Base-by-base conservation (phyloP, 2,329 filamentous ascomycete species). In the Aspergillus neoniger region DNA sequence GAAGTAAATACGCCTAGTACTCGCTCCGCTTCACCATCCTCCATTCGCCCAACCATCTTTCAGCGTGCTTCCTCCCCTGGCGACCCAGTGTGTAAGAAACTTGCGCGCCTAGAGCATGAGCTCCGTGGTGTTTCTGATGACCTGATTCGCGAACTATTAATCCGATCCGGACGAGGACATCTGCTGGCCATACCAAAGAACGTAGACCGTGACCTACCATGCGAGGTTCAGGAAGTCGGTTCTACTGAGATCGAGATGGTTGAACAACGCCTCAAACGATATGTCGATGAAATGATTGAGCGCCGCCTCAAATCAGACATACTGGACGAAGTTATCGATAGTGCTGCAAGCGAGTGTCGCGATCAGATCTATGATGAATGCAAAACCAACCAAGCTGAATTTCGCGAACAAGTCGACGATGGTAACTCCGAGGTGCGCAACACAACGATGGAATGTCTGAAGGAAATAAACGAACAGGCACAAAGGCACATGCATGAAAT, bases 1-100 rank as follows among this genome's bases (percentile, higher is more conserved):
- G 64, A 68, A 67, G 58, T 59, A 9, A 63, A 65, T 58, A 67
- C 63, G 30, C 60, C 61, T 21, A 67, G 61, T 61, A 63, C 57
- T 60, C 56, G 50, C 44, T 55, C 58, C 43, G 28, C n/a, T 38
- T 65, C 61, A 57, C 57, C 62, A 17, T 25, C 61, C 53, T 62
- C 57, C 19, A 67, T 66, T 36, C 62, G 59, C 47, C 63, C 57
- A 55, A 64, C 63, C 14, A 10, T 39, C 59, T 68, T 68, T 57
- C 58, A 44, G 25, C 63, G 30, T 61, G 52, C 52, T 61, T 59
- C 44, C 36, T 60, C 64, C 55, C 57, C 53, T 50, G 21, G 54
- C 51, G 41, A 6, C 48, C 49, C 39, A 59, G 58, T 63, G n/a
- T 50, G 15, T 57, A 54, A 56, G 4, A 58, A 3, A 60, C 59